These are phyloP conservation scores for Metschnikowia orientalis DNA, from an alignment of 805 yeast genomes.

Conservation along the genomic window DNA sequence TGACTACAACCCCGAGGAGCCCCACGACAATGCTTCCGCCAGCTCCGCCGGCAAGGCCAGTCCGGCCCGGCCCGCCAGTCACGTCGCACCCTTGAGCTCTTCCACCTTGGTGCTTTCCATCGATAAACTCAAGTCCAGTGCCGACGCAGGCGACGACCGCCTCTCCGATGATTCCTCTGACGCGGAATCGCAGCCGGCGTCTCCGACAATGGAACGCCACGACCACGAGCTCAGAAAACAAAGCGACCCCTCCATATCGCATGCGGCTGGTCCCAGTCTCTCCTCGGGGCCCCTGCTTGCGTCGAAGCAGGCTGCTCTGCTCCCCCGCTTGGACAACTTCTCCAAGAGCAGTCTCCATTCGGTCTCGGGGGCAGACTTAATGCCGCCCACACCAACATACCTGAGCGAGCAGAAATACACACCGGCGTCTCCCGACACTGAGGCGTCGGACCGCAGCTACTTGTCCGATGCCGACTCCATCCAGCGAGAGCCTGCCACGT, in stretches of 20 bases:
- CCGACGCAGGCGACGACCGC: background rate
- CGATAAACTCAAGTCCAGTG: conserved; percentile 19
- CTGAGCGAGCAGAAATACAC: conserved; percentile 7
- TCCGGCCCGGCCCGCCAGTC: conserved; percentile 1
- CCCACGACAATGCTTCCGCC: conserved; percentile 2
- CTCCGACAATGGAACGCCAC: too few species aligned
- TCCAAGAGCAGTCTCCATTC: background rate
- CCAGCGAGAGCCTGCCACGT: conserved; percentile 32
- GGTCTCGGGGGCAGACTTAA: conserved; percentile 6
- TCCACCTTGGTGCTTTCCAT: conserved; percentile 31
- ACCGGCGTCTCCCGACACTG: conserved; percentile 27
- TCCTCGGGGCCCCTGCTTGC: too few species aligned
- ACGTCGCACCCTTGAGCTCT: conserved; percentile 4
- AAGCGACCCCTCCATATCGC: too few species aligned
- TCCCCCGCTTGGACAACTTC: conserved; percentile 1
- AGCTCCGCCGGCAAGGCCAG: background rate
- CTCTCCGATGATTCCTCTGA: conserved; percentile 10
- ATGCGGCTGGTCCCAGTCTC: too few species aligned
- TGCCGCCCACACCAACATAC: conserved; percentile 32
- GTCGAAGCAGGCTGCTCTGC: too few species aligned
- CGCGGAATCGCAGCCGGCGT: too few species aligned
- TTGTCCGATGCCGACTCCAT: conserved; percentile 39
- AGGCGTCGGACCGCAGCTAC: conserved; percentile 33
- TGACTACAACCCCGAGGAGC: conserved; percentile 25
- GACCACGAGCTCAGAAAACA: too few species aligned